Evolutionary conservation across 140 eudicot genomes (phyloP), one percentile per base, ranked within the genome.

Genomic region (Flaveria floridana): DNA sequence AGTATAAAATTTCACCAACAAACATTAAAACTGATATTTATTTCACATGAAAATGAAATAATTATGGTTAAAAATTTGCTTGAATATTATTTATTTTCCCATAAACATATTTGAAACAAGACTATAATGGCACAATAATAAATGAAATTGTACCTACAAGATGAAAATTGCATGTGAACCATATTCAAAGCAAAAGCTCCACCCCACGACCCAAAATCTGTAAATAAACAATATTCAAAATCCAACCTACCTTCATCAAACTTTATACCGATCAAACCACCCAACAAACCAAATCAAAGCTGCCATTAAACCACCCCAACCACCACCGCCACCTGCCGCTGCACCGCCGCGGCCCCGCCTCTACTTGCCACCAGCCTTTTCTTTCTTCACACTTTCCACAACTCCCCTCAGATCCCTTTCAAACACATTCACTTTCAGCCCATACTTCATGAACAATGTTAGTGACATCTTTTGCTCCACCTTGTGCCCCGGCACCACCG

Each of bases 401-500:
- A 86, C 16, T 51, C 72, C 41, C 19, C 57, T 85, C 65, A 93
- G 72, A 52, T 93, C 98, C 83, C 98, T 85, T 5, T 56, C 78
- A 51, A 79, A 89, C 73, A 93, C 92, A 6, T 92, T 71, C 7
- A 90, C 97, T 79, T 83, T 84, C 1, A 93, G 87, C 30, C 98
- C 98, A 68, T 90, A 69, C 77, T 93, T 93, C 98, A 93, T 93
- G 86, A 90, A 90, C 84, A 93, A 66, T 15, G 97, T 93, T 72
- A 93, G 57, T 20, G 98, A 93, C 96, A 90, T 93, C 85, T 90
- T 90, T 15, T 90, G 98, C 77, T 90, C 98, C 74, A 90, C 90
- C 53, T 79, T 85, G 79, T 93, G 96, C 0, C 95, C 89, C 6
- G 86, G 57, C 30, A 59, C 88, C 71, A 86, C 76, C 26, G 84